phyloP scores from a whole-genome alignment of 1,284 basidiomycete species.

The Taiwanofungus camphoratus region DNA sequence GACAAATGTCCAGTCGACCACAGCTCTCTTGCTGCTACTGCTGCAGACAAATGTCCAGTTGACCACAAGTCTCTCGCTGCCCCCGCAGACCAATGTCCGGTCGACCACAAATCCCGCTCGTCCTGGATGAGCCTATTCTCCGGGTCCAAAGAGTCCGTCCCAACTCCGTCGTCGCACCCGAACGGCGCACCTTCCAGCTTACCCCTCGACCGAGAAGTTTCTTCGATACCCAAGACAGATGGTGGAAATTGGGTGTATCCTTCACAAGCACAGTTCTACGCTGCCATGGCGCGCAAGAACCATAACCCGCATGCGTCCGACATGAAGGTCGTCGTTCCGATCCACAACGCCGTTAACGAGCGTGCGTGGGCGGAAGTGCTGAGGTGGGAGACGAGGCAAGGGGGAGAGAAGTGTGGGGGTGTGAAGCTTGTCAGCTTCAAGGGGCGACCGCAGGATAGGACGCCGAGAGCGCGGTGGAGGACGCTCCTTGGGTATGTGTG shows the following conservation, averaged over 20 bases:
- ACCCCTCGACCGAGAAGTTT: slow-evolving; percentile 71
- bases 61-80: slow-evolving; percentile 28
- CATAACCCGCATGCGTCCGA: slow-evolving; percentile 78
- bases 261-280: slow-evolving; percentile 96
- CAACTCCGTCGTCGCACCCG: slow-evolving; percentile 14
- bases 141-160: slow-evolving; percentile 26
- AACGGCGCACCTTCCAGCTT: slow-evolving; percentile 29
- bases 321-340: slow-evolving; percentile 95
- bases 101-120: slow-evolving; percentile 48
- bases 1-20: no score
- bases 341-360: slow-evolving; percentile 99
- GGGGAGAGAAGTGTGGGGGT: slow-evolving; percentile 79
- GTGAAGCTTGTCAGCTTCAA: slow-evolving; percentile 83
- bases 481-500: slow-evolving; percentile 77
- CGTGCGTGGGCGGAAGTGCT: slow-evolving; percentile 90
- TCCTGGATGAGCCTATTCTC: slow-evolving; percentile 48
- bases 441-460: slow-evolving; percentile 69
- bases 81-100: slow-evolving; percentile 40
- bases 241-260: slow-evolving; percentile 93
- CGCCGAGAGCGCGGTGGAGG: slow-evolving; percentile 79
- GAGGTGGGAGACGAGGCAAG: slow-evolving; percentile 83
- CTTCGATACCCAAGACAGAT: slow-evolving; percentile 78
- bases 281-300: slow-evolving; percentile 92
- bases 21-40: background rate
- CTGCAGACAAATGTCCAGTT: slow-evolving; percentile 60